Base-by-base conservation (phyloP, 2,329 filamentous ascomycete genomes). In the Grosmannia clavigera region DNA sequence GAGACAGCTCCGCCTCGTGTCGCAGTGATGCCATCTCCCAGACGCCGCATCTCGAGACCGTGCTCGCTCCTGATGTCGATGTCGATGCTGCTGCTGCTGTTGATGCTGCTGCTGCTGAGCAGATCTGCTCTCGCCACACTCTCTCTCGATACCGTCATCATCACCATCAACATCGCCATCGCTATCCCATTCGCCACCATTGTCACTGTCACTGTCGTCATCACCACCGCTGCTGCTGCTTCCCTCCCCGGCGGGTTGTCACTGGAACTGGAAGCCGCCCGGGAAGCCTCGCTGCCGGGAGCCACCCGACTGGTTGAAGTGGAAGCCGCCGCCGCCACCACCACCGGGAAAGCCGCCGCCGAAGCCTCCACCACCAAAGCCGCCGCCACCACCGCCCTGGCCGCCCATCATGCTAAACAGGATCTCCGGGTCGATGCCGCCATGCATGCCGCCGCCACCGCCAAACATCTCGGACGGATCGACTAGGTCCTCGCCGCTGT, bases 401-500 rank as follows among this genome's bases (percentile, higher is more conserved):
- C 80, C 79, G 61, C 87, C 87, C 85, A 91, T 90, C 86, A 91
- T 90, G 74, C 86, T 89, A 76, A 90, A 90, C 31, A 92, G 76
- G 65, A 91, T 85, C 71, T 89, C 87, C 25, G 86, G 86, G 69
- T 89, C 85, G 70, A 92, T 90, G 68, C 80, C 81, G 68, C 81
- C 80, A 53, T 75, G 76, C 75, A 84, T 84, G 51, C 84, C 85
- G 52, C 81, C 81, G 54, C 84, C 81, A 55, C 84, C 83, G 59
- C 84, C 80, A 67, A 92, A 94, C 83, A 92, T 92, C 68, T 96
- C 92, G 58, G 84, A 81, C 3, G 90, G 88, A 70, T 96, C 92
- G 61, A 94, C 81, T 35, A 96, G 82, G 71, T 99, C 92, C 61
- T 94, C 90, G 46, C 94, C 94, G 66, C 87, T 94, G 70, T 99